These are phyloP conservation scores for Vigna reflexopilosa DNA, from an alignment of 306 rosid species.

Conservation along the genomic window DNA sequence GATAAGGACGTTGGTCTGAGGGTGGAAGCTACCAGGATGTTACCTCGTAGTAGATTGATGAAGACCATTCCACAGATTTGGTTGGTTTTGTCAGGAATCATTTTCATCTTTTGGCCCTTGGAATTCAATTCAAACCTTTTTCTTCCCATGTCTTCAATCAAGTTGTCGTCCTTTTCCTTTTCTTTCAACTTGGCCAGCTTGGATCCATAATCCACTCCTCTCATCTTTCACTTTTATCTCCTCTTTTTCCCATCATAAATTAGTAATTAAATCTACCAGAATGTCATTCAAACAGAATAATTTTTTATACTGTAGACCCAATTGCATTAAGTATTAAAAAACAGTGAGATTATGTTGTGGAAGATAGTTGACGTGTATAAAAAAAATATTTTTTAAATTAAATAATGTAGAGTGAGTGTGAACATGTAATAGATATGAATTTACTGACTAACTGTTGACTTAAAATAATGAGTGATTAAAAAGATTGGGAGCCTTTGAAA, in stretches of 20 bases:
- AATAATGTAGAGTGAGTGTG: too few relatives aligned
- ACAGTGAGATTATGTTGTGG: too few relatives aligned
- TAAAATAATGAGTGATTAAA: neutral
- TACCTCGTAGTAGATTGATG: constrained; percentile 42
- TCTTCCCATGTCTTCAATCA: neutral
- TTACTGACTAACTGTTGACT: constrained; percentile 1
- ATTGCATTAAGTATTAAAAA: too few relatives aligned
- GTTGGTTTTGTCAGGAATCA: neutral
- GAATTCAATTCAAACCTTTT: constrained; percentile 28
- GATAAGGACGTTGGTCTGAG: constrained; percentile 40
- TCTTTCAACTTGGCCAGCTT: constrained; percentile 46
- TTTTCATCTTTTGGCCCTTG: constrained; percentile 1
- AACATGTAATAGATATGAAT: neutral
- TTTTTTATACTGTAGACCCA: too few relatives aligned
- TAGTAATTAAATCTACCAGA: too few relatives aligned
- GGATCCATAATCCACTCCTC: constrained; percentile 30
- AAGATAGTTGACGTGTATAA: too few relatives aligned
- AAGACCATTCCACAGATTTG: neutral
- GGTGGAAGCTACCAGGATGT: constrained; percentile 62
- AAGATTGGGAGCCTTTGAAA: neutral
- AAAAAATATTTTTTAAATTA: too few relatives aligned
- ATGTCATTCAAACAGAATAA: too few relatives aligned
- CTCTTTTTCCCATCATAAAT: too few relatives aligned
- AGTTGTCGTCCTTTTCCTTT: constrained; percentile 1
- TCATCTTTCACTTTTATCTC: constrained; percentile 31